These are phyloP conservation scores for Heritiera littoralis DNA, from an alignment of 345 rosid genomes.

Conservation along the genomic window DNA sequence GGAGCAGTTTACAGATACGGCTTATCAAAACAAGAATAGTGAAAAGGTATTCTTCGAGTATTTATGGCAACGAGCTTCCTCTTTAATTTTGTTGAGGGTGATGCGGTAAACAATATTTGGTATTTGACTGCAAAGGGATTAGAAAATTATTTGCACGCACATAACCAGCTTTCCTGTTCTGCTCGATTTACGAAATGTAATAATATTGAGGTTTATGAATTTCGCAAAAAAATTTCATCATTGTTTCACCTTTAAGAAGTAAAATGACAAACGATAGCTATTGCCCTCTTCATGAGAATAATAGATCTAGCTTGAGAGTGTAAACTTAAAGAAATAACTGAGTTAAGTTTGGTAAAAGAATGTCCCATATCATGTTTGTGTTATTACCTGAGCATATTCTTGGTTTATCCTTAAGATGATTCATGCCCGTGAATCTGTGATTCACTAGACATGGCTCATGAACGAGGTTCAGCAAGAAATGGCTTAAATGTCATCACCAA, in stretches of 20 bases:
- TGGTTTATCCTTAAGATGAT: no score
- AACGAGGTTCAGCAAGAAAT: constrained; percentile 42
- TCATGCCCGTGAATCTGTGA: background rate
- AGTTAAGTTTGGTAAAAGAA: background rate
- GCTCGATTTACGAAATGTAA: background rate
- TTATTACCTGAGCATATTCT: background rate
- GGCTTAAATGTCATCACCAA: constrained; percentile 58
- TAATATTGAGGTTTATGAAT: background rate
- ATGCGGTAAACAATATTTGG: background rate
- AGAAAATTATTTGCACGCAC: background rate
- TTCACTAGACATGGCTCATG: background rate
- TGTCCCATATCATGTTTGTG: background rate
- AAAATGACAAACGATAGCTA: no score
- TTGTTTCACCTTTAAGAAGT: no score
- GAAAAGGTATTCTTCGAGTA: background rate
- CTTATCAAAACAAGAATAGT: background rate
- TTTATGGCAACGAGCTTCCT: background rate
- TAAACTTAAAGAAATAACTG: background rate
- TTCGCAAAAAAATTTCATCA: background rate
- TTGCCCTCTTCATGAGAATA: no score
- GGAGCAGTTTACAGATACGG: background rate
- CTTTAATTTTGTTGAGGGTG: background rate
- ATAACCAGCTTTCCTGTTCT: background rate
- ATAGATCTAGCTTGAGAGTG: background rate
- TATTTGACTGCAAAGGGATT: constrained; percentile 10